Base-by-base conservation (phyloP, 2,329 filamentous ascomycete species). In the Colletotrichum eleusines region DNA sequence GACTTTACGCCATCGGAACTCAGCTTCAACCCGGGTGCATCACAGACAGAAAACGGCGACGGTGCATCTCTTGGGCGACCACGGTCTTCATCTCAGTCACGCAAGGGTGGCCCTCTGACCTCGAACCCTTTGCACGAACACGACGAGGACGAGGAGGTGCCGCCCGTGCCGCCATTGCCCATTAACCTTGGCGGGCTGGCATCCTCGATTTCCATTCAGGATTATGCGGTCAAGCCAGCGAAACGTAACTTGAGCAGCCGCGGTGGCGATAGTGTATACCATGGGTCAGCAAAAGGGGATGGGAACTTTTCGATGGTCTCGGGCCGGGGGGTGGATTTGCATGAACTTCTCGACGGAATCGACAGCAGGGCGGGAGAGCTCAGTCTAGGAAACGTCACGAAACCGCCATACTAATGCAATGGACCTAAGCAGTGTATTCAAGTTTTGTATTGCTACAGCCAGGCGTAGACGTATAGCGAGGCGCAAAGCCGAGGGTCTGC, bases 1-100 rank as follows among this genome's bases (percentile, higher is more conserved):
- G 91, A 93, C 67, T 86, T 88, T 74, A 87, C 88, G 54, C 84
- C 88, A n/a, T 92, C 90, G 8, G 91, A 93, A 76, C 81, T 89
- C 26, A 91, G 89, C 48, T 90, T 88, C 78, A 89, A 88, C 75
- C 84, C 75, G 66, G 78, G 75, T 69, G 73, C 68, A 31, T 60
- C 66, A 18, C 66, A 70, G 51, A 68, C 73, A 28, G 79, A 78
- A 31, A 75, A 77, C 20, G 75, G 74, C 33, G 76, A 79, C 40
- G 66, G 64, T 74, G 74, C 23, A 76, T 76, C 16, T 75, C 77
- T 62, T 70, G 48, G 77, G 74, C 75, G 76, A 16, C 76, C 77
- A 73, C 74, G 80, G 66, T 76, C 81, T 40, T 66, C 76, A 6
- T 84, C 83, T 6, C 74, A 78, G 38, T 79, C 81, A 20, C 78